Evolutionary conservation across 768 basidiomycete species (phyloP), one percentile per base, ranked within the genome.

Genomic region (Serendipita indica): DNA sequence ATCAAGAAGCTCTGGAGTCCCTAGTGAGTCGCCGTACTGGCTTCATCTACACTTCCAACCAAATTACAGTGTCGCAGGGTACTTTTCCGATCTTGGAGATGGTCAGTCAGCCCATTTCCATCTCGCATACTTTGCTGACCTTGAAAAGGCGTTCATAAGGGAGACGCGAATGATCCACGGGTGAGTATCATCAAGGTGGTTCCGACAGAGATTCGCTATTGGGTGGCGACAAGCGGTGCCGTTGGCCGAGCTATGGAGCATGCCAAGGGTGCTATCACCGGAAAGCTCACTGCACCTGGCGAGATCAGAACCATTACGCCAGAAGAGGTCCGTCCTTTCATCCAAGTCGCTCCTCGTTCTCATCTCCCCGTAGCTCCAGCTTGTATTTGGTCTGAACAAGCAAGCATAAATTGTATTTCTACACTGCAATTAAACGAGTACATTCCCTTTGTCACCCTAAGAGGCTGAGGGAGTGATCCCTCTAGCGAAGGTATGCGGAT

Each of bases 91-190:
- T 35, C 57, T 39, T 18, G 57, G 37, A 35, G 33, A 57, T 20
- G 67, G n/a, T n/a, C n/a, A n/a, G n/a, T n/a, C n/a, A n/a, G n/a
- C n/a, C n/a, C n/a, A n/a, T n/a, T n/a, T 41, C 46, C 63, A 20
- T 60, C 58, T 77, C 6, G 84, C 83, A 0, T 96, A 89, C 77
- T 93, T 93, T 64, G 89, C 87, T 34, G 84, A 94, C 66, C 73
- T 92, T 58, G 82, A 83, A 32, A 94, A 63, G 87, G 86, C 16
- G 71, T 84, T 3, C 90, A 92, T 69, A 83, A 80, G 64, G 91
- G 90, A n/a, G 79, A 84, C 64, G 76, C 76, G 30, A 72, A 75
- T 46, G 92, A 94, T 63, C 88, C 90, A 0, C 79, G 91, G 25
- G 77, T 96, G 2, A 76, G 82, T 4, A 68, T 87, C 33, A 87